Evolutionary conservation across 1,284 basidiomycete genomes (phyloP), one percentile per base, ranked within the genome.

Genomic region (Neolentinus lepideus): DNA sequence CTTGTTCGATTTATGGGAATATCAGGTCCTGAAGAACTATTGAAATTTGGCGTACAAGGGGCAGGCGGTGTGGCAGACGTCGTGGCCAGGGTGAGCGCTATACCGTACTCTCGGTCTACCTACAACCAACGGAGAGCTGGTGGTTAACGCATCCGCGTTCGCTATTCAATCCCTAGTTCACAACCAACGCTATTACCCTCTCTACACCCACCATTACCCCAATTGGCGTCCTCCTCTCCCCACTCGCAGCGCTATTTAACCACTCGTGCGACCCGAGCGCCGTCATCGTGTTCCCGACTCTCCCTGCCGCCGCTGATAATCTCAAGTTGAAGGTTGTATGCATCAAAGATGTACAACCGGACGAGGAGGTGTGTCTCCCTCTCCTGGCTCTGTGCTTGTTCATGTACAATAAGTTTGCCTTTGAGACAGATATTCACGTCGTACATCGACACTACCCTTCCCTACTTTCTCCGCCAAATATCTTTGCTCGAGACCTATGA

Each of bases 251-350:
- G 0, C 76, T 98, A 29, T 79, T 90, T 61, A 98, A 98, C 64
- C 95, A 98, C 66, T 91, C 92, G 0, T 98, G 95, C 65, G 78
- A 82, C 22, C 94, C 95, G 0, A 96, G 97, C 62, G 92, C 89
- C 0, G 91, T 88, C 25, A 80, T 95, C 26, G 92, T 98, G 1
- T 98, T 95, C 66, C 94, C 95, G 73, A 79, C 14, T 58, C 72
- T 25, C 63, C 76, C 22, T 35, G 56, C 69, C 1, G 60, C 66
- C 2, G 63, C 62, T 29, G 69, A 76, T n/a, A n/a, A n/a, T 64
- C 84, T 86, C 1, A 66, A 75, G 11, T 84, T 95, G 79, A 79
- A 87, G 38, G 76, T 94, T 9, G 72, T 94, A 14, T 83, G 87
- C 0, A 71, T 95, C 14, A 77, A 77, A 48, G 72, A 83, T 27